phyloP scores from a whole-genome alignment of 2,329 filamentous ascomycete genomes.

The Sarocladium strictum region DNA sequence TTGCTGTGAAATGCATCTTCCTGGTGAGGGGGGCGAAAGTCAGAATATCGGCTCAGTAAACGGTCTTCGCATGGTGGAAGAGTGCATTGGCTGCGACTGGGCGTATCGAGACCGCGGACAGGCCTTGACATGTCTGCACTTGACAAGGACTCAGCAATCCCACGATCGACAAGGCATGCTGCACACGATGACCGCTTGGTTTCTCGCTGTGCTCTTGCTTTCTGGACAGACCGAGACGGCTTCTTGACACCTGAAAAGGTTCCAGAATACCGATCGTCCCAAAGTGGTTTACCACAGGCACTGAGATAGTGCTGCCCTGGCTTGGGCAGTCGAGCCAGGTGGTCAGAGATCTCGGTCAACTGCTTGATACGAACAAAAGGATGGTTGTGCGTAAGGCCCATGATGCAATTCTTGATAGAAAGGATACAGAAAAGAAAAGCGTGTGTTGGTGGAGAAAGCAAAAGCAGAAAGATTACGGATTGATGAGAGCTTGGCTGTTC shows the following conservation, averaged over 20 bases:
- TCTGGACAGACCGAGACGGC: not conserved
- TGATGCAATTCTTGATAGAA: not conserved
- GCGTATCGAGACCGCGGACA: not conserved
- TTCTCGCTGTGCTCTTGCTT: not conserved
- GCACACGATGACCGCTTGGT: not conserved
- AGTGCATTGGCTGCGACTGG: not conserved
- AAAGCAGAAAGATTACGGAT: too few relatives aligned
- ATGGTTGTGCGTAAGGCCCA: not conserved
- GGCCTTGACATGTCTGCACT: not conserved
- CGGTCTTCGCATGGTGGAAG: not conserved
- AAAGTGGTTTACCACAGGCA: conserved; percentile 2
- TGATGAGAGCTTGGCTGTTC: too few relatives aligned
- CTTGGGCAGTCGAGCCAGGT: conserved; percentile 13
- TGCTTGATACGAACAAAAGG: conserved; percentile 5
- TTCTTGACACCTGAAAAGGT: not conserved
- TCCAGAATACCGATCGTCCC: not conserved
- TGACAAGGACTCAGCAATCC: not conserved
- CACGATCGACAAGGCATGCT: not conserved
- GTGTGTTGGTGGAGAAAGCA: too few relatives aligned
- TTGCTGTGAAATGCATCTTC: conserved; percentile 82
- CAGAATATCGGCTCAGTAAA: not conserved
- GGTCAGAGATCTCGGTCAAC: conserved; percentile 9
- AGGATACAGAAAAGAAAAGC: too few relatives aligned
- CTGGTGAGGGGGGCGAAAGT: conserved; percentile 38
- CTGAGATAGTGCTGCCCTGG: conserved; percentile 12